Evolutionary conservation across 2,329 filamentous ascomycete genomes (phyloP), one percentile per base, ranked within the genome.

Genomic region (Gaeumannomyces tritici): DNA sequence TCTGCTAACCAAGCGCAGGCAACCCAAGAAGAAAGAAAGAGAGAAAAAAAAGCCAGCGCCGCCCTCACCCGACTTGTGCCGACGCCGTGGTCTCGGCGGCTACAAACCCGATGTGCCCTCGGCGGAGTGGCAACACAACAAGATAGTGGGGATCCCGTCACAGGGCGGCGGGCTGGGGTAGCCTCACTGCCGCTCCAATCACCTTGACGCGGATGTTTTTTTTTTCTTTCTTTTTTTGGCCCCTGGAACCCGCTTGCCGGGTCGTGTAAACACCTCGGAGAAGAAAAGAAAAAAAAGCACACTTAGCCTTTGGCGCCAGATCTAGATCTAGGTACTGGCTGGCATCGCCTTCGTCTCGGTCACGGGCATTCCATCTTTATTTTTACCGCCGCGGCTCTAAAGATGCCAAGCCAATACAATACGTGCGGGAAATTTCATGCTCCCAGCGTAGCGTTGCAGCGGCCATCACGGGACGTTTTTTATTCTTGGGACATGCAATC

Each of bases 151-250:
- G 35, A 42, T 42, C 35, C 35, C 35, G 42, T 51, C 42, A 24
- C 42, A 24, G 24, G 21, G 42, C 42, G 42, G n/a, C n/a, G n/a
- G n/a, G 42, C 35, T 42, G 26, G 54, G 54, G 55, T 26, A 27
- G 55, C 29, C 29, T 31, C 56, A 58, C 29, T 58, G 31, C 51
- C 60, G 60, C 57, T 56, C 62, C 54, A 63, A 60, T 60, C 51
- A 57, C 24, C 57, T 42, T 31, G 47, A 29, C 29, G 24, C 31
- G 21, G 42, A 21, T n/a, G n/a, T n/a, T n/a, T n/a, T n/a, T 51
- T 51, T 47, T 51, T 51, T 18, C n/a, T n/a, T n/a, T n/a, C n/a
- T 42, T 51, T 51, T 47, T 51, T 51, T 18, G 21, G 42, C 21
- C 21, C 8, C 21, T 51, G 42, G 21, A 24, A 51, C 21, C 42